Base-by-base conservation (phyloP, 345 rosid genomes). In the Linum usitatissimum region DNA sequence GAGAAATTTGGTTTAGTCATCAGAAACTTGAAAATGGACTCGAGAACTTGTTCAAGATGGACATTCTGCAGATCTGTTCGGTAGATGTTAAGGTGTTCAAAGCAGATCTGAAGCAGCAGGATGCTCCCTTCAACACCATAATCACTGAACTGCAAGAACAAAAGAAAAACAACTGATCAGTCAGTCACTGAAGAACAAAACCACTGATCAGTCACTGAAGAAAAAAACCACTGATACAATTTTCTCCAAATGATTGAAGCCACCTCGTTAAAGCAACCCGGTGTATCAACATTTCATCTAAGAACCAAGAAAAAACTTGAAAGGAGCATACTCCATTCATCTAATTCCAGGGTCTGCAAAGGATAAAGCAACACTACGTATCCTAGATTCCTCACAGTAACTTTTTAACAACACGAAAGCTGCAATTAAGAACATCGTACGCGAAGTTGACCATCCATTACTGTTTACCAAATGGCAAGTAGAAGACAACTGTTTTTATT, bases 81-180 rank as follows among this genome's bases (percentile, higher is more conserved):
- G 45, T 68, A 78, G 71, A 54, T 61, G 69, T 75, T 73, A 67
- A 92, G 70, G 71, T 67, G 70, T 53, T 76, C 94, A 63, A 89
- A 68, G 77, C 87, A 87, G 49, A 82, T 76, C 64, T 80, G 81
- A 58, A 92, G 80, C 69, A 83, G 73, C 65, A 80, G 60, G 71
- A 84, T 63, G 75, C 84, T 66, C 63, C 75, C 86, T 75, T 80
- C 90, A 42, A 73, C 61, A 61, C 93, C 98, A 80, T 51, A 65
- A 61, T 84, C 90, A 64, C 73, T 67, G 63, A 88, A 77, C 98
- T 91, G 80, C 63, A 28, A 53, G 30, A 6, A 62, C 59, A 60
- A 0, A 58, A 57, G 13, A 36, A 49, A 23, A 10, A 19, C 5
- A 19, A 18, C 21, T 9, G 6, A 18, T 55, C n/a, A n/a, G n/a